Percentiles rank a stretch among this genome's conserved stretches.
phyloP scores from a whole-genome alignment of 2,329 filamentous ascomycete genomes.

The Albifimbria verrucaria region DNA sequence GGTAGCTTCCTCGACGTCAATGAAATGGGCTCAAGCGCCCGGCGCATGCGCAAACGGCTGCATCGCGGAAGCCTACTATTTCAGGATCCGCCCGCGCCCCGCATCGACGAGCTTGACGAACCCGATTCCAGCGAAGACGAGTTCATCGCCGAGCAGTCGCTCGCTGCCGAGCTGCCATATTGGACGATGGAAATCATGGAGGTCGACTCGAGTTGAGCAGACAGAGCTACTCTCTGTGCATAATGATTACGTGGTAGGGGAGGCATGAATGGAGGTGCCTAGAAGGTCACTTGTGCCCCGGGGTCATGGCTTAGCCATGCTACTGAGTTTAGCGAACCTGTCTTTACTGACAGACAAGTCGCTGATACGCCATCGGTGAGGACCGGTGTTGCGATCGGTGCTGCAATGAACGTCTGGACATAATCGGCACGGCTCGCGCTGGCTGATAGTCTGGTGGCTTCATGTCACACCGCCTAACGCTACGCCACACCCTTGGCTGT shows the following conservation, averaged over 20 bases:
- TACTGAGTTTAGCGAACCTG: no score
- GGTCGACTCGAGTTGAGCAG: conserved; percentile 33
- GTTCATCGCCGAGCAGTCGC: conserved; percentile 31
- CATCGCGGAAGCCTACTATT: conserved; percentile 46
- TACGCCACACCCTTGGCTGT: no score
- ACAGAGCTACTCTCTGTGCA: not conserved
- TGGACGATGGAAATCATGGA: conserved; percentile 50
- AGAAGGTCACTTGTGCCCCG: no score
- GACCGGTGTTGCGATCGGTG: no score
- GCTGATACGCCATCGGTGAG: no score
- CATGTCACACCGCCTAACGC: no score
- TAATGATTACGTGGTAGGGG: conserved; percentile 13
- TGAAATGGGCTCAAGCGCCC: conserved; percentile 43
- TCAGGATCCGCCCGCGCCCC: conserved; percentile 45
- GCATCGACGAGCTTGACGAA: conserved; percentile 53
- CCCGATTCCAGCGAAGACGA: conserved; percentile 47
- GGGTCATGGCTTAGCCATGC: no score
- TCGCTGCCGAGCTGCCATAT: conserved; percentile 48
- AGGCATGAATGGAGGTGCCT: conserved; percentile 18
- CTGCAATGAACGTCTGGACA: no score
- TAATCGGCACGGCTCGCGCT: no score
- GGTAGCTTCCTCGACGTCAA: conserved; percentile 36
- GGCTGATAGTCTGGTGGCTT: no score
- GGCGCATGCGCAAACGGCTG: conserved; percentile 43
- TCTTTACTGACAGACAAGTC: no score